Evolutionary conservation across 1,284 basidiomycete genomes (phyloP), one percentile per base, ranked within the genome.

Genomic region (Ceraceosorus guamensis): DNA sequence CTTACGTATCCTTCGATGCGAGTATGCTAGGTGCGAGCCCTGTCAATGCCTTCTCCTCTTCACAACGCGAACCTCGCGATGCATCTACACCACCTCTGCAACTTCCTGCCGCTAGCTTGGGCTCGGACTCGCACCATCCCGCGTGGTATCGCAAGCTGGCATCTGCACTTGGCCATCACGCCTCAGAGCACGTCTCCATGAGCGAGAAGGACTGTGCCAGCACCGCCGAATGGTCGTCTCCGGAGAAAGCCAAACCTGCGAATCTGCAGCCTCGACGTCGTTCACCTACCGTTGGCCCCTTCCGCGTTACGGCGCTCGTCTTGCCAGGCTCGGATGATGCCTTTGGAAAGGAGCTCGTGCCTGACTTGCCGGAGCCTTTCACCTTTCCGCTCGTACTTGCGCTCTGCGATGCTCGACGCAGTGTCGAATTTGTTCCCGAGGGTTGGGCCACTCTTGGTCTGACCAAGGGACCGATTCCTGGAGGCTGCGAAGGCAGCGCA

Each of bases 311-410:
- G n/a, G 60, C 57, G 30, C 46, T 55, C 31, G 60, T 62, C 5
- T 34, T 62, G 11, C 52, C 14, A 5, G 48, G 35, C 45, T 33
- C 48, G 37, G n/a, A n/a, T 46, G 48, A 31, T 11, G 11, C 16
- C 10, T n/a, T 8, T 6, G 30, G 33, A 5, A 35, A 49, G 48
- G 30, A 5, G 32, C n/a, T 31, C n/a, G 31, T 30, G 45, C 10
- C 14, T 33, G 5, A 33, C 10, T 48, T 62, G 18, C 60, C 60
- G 13, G 49, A 50, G 18, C 50, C 53, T 0, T 35, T 24, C 14
- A 46, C 53, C n/a, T 62, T 62, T 35, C 60, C 60, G 32, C 46
- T 62, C 43, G 59, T 62, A n/a, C 48, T 62, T 34, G 60, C 50
- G 13, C 30, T 60, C 41, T 61, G 57, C 41, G 48, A 59, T 43